Conservation (phyloP, 2,329 filamentous ascomycete genomes). For the Fusarium veterinarium region DNA sequence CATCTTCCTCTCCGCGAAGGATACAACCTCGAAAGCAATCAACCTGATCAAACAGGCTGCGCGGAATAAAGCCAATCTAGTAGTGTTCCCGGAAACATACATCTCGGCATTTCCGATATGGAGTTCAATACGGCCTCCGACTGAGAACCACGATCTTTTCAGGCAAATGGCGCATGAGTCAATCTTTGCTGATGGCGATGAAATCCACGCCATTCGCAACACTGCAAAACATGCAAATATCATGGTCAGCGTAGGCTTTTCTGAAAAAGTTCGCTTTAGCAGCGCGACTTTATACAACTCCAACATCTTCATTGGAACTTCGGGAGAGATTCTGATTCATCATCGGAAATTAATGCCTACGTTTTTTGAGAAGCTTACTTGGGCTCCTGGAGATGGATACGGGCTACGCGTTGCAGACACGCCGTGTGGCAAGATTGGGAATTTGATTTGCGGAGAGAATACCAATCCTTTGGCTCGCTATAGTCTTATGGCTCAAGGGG, state of each 20-base stretch:
- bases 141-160: conserved; percentile 63
- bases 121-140: conserved; percentile 59
- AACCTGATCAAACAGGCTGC: conserved; percentile 58
- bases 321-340: conserved; percentile 60
- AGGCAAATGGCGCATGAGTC: conserved; percentile 58
- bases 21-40: conserved; percentile 60
- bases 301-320: conserved; percentile 58
- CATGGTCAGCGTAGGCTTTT: conserved; percentile 62
- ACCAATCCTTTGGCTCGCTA: conserved; percentile 67
- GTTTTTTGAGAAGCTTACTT: conserved; percentile 67
- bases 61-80: conserved; percentile 57
- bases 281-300: conserved; percentile 63
- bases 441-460: conserved; percentile 67
- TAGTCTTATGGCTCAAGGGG: conserved; percentile 63
- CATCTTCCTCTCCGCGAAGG: conserved; percentile 58
- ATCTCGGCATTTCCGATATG: conserved; percentile 66
- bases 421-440: conserved; percentile 58
- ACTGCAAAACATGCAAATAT: conserved; percentile 52
- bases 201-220: conserved; percentile 55
- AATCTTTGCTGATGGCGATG: conserved; percentile 58
- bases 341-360: conserved; percentile 67
- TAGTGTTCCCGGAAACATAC: conserved; percentile 65
- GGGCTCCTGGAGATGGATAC: conserved; percentile 63
- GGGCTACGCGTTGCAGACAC: conserved; percentile 61
- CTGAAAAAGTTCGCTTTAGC: conserved; percentile 58